Percentiles rank a stretch among this genome's conserved stretches.
phyloP scores from a whole-genome alignment of 2,329 filamentous ascomycete species.

The Lachnellula hyalina region DNA sequence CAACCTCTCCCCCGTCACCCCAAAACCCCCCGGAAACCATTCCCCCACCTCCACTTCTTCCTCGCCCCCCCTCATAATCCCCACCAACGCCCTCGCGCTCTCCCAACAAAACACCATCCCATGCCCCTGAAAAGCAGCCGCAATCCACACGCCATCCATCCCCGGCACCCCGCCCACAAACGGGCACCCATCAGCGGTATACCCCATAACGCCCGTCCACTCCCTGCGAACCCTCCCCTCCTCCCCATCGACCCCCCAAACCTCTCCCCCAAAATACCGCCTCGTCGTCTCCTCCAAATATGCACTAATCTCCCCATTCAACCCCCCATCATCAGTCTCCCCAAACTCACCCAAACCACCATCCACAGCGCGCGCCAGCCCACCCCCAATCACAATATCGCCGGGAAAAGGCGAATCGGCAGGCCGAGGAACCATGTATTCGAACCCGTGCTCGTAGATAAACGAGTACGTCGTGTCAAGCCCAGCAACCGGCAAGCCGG shows the following conservation, averaged over 20 bases:
- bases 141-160: constrained; percentile 29
- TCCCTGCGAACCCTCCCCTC: constrained; percentile 34
- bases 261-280: constrained; percentile 27
- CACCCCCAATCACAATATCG: constrained; percentile 31
- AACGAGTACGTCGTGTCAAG: constrained; percentile 40
- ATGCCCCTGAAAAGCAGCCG: constrained; percentile 25
- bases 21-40: constrained; percentile 36
- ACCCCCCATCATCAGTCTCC: constrained; percentile 38
- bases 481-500: constrained; percentile 21
- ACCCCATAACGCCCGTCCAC: constrained; percentile 56
- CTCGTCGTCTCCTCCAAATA: constrained; percentile 26
- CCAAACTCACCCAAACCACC: constrained; percentile 33
- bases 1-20: constrained; percentile 42
- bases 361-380: constrained; percentile 12
- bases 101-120: constrained; percentile 25
- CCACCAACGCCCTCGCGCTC: constrained; percentile 20
- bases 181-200: constrained; percentile 47
- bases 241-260: constrained; percentile 43
- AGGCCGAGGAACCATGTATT: constrained; percentile 60
- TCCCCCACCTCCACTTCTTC: background rate
- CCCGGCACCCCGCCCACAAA: constrained; percentile 46
- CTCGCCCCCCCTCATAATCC: constrained; percentile 12
- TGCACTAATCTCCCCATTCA: constrained; percentile 21
- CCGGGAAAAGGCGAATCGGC: constrained; percentile 35
- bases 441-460: constrained; percentile 55